Conservation (phyloP, 257 asterid genomes). For the Przewalskia tangutica region DNA sequence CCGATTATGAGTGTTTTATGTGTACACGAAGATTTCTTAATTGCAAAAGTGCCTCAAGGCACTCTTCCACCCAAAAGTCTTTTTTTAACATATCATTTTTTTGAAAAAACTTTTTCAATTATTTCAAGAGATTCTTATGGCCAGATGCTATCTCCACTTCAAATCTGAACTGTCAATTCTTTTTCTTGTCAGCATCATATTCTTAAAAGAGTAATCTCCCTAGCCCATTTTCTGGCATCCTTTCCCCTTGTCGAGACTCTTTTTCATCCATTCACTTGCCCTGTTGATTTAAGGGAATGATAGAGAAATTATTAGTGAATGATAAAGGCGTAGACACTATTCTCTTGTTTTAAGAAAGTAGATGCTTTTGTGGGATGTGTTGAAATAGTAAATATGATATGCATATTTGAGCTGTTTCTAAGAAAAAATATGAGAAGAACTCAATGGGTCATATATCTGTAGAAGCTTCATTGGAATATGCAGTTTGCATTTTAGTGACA, state of each 20-base stretch:
- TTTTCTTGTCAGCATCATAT: neutral
- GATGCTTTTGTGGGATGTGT: neutral
- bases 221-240: neutral
- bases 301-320: neutral
- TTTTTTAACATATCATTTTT: neutral
- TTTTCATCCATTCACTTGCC: neutral
- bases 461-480: neutral
- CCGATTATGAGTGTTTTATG: neutral
- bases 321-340: neutral
- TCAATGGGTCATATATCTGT: neutral
- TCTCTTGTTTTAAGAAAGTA: neutral
- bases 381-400: neutral
- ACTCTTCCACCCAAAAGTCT: neutral
- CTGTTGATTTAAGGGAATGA: neutral
- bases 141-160: neutral
- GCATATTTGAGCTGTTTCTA: neutral
- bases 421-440: neutral
- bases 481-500: neutral
- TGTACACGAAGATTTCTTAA: neutral
- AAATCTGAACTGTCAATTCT: neutral
- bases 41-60: neutral
- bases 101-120: neutral
- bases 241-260: neutral
- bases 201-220: neutral
- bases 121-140: neutral